Evolutionary conservation across 352 stramenopile species (phyloP), one percentile per base, ranked within the genome.

Genomic region (Peronosclerospora sorghi): DNA sequence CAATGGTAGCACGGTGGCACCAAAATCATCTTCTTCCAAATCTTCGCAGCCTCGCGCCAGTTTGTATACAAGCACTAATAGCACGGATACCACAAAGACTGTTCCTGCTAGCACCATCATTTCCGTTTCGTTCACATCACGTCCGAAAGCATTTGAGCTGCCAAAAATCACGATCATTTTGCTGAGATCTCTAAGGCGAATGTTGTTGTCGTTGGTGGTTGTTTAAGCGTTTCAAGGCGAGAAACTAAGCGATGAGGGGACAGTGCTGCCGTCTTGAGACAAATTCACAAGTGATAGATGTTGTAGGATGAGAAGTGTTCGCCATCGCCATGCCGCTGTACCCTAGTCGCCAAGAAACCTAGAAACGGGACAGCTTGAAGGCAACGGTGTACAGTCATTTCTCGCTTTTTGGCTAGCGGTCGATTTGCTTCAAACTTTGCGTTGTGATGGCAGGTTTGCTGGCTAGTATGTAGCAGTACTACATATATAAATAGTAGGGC

Each of bases 1-100:
- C 40, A 76, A 35, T 29, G 65, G 68, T 19, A 82, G 46, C 8
- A 79, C 38, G 41, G 60, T 58, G 51, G 41, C 51, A 50, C 53
- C 54, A 20, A 60, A 61, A 19, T 59, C 48, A 40, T 65, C 47
- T 38, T 83, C 72, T 41, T 75, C 59, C 37, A 59, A 34, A 45
- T 75, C 70, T 32, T 86, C 73, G 64, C 68, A 86, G 6, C 68
- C 73, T 44, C 71, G 73, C 36, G 73, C 68, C 29, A 83, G 58
- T 54, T 86, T 86, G 65, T 81, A 86, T 21, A 86, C 71, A 20
- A 86, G 51, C 45, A 76, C 73, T 23, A 86, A 59, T 17, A 86
- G 56, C 59, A 86, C 61, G 15, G 73, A 86, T 14, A 83, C 61
- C 35, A 86, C 68, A 41, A 86, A 86, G 27, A 86, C 67, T 5